Percentiles rank a stretch among this genome's conserved stretches.
These are phyloP conservation scores for Diaporthe citriasiana DNA, from an alignment of 2,329 filamentous ascomycete genomes.

Conservation along the genomic window DNA sequence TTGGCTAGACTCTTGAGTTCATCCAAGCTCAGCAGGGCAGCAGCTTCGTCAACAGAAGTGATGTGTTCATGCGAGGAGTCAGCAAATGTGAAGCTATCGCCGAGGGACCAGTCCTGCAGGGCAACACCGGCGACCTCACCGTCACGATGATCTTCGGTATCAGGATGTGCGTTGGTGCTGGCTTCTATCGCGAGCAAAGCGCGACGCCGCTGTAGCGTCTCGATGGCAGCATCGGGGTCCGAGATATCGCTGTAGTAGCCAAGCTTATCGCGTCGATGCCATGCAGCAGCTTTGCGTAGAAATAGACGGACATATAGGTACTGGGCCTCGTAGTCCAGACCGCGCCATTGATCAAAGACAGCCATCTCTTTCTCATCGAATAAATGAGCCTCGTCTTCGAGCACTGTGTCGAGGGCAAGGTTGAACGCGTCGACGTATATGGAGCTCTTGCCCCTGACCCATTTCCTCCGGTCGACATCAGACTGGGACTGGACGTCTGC, in stretches of 20 bases:
- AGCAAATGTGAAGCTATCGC: conserved; percentile 79
- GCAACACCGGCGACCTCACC: conserved; percentile 50
- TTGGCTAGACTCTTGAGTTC: conserved; percentile 89
- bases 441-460: conserved; percentile 84
- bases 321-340: conserved; percentile 85
- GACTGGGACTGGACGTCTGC: conserved; percentile 60
- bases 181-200: conserved; percentile 54
- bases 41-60: conserved; percentile 84
- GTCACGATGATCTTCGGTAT: conserved; percentile 41
- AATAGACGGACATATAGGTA: conserved; percentile 97
- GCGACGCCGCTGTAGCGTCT: conserved; percentile 71
- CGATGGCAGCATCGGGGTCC: conserved; percentile 76
- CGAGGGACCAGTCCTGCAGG: conserved; percentile 62
- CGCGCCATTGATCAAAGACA: conserved; percentile 83
- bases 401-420: conserved; percentile 87
- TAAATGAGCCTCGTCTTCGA: conserved; percentile 89
- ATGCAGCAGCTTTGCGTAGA: conserved; percentile 88
- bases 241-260: conserved; percentile 87
- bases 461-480: conserved; percentile 66
- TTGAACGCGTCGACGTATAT: conserved; percentile 99
- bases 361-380: conserved; percentile 84
- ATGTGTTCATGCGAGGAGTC: conserved; percentile 83
- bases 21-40: conserved; percentile 84
- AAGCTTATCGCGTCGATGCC: conserved; percentile 86
- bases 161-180: not conserved